Conservation (phyloP, 345 rosid genomes). For the Sonneratia caseolaris region DNA sequence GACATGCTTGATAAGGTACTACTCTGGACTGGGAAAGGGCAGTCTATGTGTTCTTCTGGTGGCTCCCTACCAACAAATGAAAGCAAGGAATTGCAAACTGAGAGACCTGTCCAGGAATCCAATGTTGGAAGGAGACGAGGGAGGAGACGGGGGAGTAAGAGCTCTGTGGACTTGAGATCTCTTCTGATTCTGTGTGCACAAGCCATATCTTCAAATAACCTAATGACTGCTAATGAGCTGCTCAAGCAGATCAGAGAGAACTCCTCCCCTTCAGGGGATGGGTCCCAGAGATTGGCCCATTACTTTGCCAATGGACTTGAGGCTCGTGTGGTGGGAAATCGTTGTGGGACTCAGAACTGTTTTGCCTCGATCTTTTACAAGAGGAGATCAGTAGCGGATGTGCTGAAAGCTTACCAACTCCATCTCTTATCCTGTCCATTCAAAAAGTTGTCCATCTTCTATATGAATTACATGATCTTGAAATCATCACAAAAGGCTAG, state of each 20-base stretch:
- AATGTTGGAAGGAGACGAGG: conserved; percentile 11
- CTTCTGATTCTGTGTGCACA: conserved; percentile 41
- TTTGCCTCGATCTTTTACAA: not conserved
- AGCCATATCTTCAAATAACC: conserved; percentile 24
- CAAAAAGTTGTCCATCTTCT: conserved; percentile 21
- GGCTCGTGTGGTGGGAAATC: conserved; percentile 22
- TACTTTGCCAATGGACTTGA: conserved; percentile 45
- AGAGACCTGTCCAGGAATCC: not conserved
- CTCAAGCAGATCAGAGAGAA: conserved; percentile 29
- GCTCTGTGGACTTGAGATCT: conserved; percentile 34
- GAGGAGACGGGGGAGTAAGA: conserved; percentile 14
- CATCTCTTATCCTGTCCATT: conserved; percentile 25
- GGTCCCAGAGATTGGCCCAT: conserved; percentile 39
- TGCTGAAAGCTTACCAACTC: conserved; percentile 33
- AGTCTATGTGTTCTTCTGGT: conserved; percentile 5
- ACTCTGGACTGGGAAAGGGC: conserved; percentile 21
- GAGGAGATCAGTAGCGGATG: conserved; percentile 25
- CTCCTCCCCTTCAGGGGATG: conserved; percentile 27
- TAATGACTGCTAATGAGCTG: conserved; percentile 23
- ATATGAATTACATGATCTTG: conserved; percentile 25
- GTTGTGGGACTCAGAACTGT: not conserved
- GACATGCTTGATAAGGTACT: conserved; percentile 65
- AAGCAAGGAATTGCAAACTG: conserved; percentile 11
- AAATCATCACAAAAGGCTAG: conserved; percentile 21
- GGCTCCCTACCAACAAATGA: conserved; percentile 6